Percentiles rank a stretch among this genome's conserved stretches.
These are phyloP conservation scores for Erysimum cheiranthoides DNA, from an alignment of 345 rosid genomes.

Conservation along the genomic window DNA sequence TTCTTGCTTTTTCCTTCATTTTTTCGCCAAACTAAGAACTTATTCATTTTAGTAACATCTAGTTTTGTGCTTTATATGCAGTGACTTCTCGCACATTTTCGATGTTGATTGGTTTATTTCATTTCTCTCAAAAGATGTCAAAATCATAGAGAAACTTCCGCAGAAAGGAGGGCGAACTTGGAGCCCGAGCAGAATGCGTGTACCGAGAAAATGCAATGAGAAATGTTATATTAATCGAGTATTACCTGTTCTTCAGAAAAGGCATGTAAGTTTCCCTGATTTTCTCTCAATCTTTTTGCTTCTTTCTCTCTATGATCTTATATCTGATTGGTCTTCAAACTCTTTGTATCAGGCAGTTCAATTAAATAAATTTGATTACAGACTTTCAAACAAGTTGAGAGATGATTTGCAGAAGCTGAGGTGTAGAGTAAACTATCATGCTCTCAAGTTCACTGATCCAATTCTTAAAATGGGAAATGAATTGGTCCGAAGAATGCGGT, in stretches of 20 bases:
- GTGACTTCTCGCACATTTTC: constrained; percentile 89
- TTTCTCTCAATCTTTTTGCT: constrained; percentile 36
- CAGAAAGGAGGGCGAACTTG: constrained; percentile 65
- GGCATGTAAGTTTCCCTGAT: constrained; percentile 90
- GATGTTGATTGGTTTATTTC: constrained; percentile 82
- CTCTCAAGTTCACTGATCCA: constrained; percentile 84
- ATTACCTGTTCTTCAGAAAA: constrained; percentile 91
- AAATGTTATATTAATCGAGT: constrained; percentile 86
- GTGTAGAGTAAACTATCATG: constrained; percentile 94
- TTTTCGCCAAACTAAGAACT: not conserved
- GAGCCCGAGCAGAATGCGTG: constrained; percentile 76
- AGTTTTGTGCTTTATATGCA: constrained; percentile 41
- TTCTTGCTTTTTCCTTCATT: not conserved
- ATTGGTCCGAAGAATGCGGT: constrained; percentile 77
- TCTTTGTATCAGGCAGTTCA: constrained; percentile 74
- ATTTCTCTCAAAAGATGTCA: constrained; percentile 82
- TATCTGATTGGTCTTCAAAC: constrained; percentile 19
- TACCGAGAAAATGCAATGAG: constrained; percentile 93
- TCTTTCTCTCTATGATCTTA: constrained; percentile 23
- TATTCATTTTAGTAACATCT: not conserved
- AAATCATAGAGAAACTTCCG: constrained; percentile 85
- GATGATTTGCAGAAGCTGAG: constrained; percentile 88
- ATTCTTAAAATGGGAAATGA: constrained; percentile 76
- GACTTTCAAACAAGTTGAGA: constrained; percentile 87
- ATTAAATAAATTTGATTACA: constrained; percentile 86